Evolutionary conservation across 768 basidiomycete genomes (phyloP), one percentile per base, ranked within the genome.

Genomic region (Leucosporidium yakuticum): DNA sequence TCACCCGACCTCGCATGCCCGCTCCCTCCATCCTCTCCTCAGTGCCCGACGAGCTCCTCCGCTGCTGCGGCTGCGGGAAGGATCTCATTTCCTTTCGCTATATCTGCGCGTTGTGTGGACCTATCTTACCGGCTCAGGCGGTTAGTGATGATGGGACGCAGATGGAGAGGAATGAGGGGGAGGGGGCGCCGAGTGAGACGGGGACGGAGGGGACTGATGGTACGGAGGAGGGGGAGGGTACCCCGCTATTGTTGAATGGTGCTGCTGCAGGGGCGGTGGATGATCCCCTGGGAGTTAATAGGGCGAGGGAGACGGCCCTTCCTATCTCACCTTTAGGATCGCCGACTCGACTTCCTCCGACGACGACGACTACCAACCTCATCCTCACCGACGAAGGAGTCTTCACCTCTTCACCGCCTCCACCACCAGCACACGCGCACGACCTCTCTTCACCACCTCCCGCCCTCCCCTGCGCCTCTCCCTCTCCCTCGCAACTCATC

Each of bases 21-120:
- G 27, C 60, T 2, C 47, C 60, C 14, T 49, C 60, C 27, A 32
- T 49, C 17, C 60, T 60, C 25, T 60, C 60, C 8, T 60, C 60
- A 15, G 60, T 60, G 7, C 60, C 60, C 19, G 60, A 60, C 48
- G 60, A 48, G 19, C n/a, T 60, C 12, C 48, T 60, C 9, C 25
- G 47, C 21, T 60, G 60, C 60, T 60, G 27, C 17, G 60, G 29
- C 17, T 60, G 60, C 60, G 8, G 20, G 20, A 14, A 50, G 25
- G 27, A 17, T 0, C 48, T 60, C 47, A 7, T 17, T 6, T 44
- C 48, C 27, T 60, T 60, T 20, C 44, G 60, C 21, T 60, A 60
- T 21, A 50, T 60, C 29, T 60, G 60, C 23, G 7, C 25, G 0
- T 17, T 19, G 4, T 60, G 60, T 19, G 60, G 60, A n/a, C 60